Conservation (phyloP, 495 filamentous ascomycete genomes). For the Aspergillus taichungensis region DNA sequence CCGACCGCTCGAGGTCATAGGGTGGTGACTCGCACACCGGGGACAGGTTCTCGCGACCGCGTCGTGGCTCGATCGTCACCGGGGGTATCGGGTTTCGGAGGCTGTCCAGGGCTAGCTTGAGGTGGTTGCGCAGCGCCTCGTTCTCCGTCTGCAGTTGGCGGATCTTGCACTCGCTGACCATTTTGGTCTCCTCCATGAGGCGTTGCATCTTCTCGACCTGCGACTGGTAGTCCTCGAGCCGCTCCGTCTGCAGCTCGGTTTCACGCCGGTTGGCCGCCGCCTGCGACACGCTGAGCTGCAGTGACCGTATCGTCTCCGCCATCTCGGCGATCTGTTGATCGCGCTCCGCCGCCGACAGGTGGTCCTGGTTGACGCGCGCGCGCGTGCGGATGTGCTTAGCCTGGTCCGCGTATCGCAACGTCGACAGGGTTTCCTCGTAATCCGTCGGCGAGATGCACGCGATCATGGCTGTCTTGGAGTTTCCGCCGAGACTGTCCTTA, state of each 20-base stretch:
- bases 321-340: constrained; percentile 90
- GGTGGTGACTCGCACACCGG: constrained; percentile 23
- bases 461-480: constrained; percentile 98
- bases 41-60: constrained; percentile 25
- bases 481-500: constrained; percentile 90
- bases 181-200: constrained; percentile 83
- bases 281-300: constrained; percentile 66
- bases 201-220: constrained; percentile 77
- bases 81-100: constrained; percentile 76
- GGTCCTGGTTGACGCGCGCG: constrained; percentile 91
- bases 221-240: constrained; percentile 86
- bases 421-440: constrained; percentile 95
- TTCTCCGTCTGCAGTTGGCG: constrained; percentile 78
- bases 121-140: constrained; percentile 74
- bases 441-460: constrained; percentile 91
- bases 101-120: constrained; percentile 77
- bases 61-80: constrained; percentile 26
- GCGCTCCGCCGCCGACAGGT: constrained; percentile 74
- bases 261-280: constrained; percentile 37
- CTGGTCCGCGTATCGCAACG: constrained; percentile 93
- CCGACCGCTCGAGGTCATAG: constrained; percentile 33
- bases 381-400: constrained; percentile 96
- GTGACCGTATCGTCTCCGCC: constrained; percentile 78
- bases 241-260: constrained; percentile 54
- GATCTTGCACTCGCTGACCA: constrained; percentile 88